Evolutionary conservation across 208 protist species (phyloP).

Genomic region (Wallacemonas sp.): DNA sequence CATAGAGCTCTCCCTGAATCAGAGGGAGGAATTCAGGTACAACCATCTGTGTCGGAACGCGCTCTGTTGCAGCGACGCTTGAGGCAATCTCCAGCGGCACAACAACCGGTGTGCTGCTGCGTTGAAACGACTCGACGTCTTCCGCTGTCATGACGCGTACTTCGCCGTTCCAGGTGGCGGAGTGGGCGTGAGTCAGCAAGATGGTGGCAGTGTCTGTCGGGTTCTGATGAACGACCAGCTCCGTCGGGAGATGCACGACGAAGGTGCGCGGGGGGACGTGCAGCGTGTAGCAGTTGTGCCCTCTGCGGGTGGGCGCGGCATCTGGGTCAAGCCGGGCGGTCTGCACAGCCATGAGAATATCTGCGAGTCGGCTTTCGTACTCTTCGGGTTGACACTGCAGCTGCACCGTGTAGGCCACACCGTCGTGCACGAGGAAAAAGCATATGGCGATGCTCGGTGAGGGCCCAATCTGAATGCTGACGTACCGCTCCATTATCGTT

Average conservation of each 20-base stretch:
- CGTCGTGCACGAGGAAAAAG: constrained; percentile 46
- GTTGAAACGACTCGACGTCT: background rate
- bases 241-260: constrained; percentile 14
- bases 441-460: constrained; percentile 35
- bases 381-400: constrained; percentile 41
- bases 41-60: background rate
- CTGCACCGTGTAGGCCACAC: constrained; percentile 54
- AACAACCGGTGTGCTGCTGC: constrained; percentile 4
- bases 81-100: background rate
- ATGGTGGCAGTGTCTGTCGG: background rate
- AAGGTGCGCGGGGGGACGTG: constrained; percentile 3
- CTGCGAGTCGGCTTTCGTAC: constrained; percentile 43
- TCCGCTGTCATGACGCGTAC: background rate
- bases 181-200: constrained; percentile 9
- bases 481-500: constrained; percentile 58
- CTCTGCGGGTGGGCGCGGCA: background rate
- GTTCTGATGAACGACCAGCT: constrained; percentile 15
- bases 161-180: constrained; percentile 5
- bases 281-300: constrained; percentile 15
- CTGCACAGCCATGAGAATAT: constrained; percentile 48
- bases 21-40: constrained; percentile 6
- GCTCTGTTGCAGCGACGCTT: too few species aligned
- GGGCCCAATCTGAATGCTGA: constrained; percentile 42
- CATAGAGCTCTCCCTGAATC: constrained; percentile 1
- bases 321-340: constrained; percentile 33